These are phyloP conservation scores for Zygotorulaspora mrakii DNA, from an alignment of 1,139 yeast species.

Conservation along the genomic window DNA sequence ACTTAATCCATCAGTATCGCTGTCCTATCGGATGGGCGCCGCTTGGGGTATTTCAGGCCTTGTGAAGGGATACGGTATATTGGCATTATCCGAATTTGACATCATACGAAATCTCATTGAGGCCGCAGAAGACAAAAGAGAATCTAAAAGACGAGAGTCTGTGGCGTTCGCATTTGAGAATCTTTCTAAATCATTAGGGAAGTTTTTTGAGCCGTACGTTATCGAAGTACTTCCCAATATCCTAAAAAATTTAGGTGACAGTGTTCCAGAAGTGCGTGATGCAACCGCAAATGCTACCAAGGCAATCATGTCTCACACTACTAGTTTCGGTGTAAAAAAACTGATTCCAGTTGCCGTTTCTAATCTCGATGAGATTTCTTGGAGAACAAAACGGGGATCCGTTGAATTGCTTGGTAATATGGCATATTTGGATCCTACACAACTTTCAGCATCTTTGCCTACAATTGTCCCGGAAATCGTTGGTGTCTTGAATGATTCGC, in stretches of 20 bases:
- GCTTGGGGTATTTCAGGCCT: constrained; percentile 95
- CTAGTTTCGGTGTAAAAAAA: constrained; percentile 87
- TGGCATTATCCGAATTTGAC: constrained; percentile 69
- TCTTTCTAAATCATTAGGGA: constrained; percentile 69
- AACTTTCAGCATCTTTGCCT: constrained; percentile 82
- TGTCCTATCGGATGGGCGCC: constrained; percentile 78
- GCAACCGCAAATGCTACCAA: constrained; percentile 88
- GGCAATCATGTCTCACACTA: constrained; percentile 84
- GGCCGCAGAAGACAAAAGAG: constrained; percentile 85
- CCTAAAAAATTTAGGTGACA: constrained; percentile 79
- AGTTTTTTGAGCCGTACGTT: constrained; percentile 88
- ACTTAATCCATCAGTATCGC: constrained; percentile 46
- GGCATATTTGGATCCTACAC: constrained; percentile 97
- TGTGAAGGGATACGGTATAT: constrained; percentile 84
- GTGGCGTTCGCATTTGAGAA: constrained; percentile 86
- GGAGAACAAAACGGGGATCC: constrained; percentile 97
- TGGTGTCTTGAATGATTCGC: constrained; percentile 89
- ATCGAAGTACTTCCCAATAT: constrained; percentile 82
- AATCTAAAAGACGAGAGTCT: constrained; percentile 73
- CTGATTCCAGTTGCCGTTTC: constrained; percentile 87
- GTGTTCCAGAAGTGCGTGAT: constrained; percentile 76
- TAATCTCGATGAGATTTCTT: constrained; percentile 81
- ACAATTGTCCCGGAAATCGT: constrained; percentile 94
- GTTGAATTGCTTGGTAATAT: constrained; percentile 93
- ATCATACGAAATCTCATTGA: constrained; percentile 72